Base-by-base conservation (phyloP, 1,139 yeast genomes). In the Debaryomyces robertsiae region DNA sequence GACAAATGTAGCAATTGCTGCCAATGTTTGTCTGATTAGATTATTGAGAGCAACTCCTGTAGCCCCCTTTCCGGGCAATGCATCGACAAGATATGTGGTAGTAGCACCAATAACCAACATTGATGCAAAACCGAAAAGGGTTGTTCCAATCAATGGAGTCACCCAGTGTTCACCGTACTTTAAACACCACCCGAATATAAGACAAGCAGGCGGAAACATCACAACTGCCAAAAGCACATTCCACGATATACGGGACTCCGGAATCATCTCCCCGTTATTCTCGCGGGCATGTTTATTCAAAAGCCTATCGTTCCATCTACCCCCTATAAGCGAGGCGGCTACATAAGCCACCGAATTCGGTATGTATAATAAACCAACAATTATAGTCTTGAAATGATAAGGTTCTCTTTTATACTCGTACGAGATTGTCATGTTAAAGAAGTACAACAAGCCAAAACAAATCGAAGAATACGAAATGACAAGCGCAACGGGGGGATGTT, bases 11-110 rank as follows among this genome's bases (percentile, higher is more conserved):
- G 88, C 91, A 3, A 75, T 68, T 0, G 95, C 88, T 0, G 95
- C 95, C 47, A 86, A 66, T 1, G 81, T 66, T 70, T 82, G 86
- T 53, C 96, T 72, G 29, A 84, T 69, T 45, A 89, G 72, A 54
- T 88, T 89, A 54, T 86, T 88, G 42, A 89, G 61, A 0, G 96
- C 95, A 32, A 88, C 88, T 1, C 95, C 96, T 0, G 95, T 85
- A 4, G 95, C 91, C 29, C 96, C 95, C 52, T 84, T 75, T 0
- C 95, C 95, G 0, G 96, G 96, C 38, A 89, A 69, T 0, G 90
- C 81, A 58, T 89, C 96, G 2, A 89, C 91, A 44, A 89, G 65
- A 57, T 87, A 89, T 0, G 96, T 87, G 3, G 84, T 79, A 0
- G 90, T 83, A 6, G 88, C 81, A 1, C 95, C 94, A 48, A 87